These are phyloP conservation scores for Phytopythium sindhum DNA, from an alignment of 352 stramenopile species.

Conservation along the genomic window DNA sequence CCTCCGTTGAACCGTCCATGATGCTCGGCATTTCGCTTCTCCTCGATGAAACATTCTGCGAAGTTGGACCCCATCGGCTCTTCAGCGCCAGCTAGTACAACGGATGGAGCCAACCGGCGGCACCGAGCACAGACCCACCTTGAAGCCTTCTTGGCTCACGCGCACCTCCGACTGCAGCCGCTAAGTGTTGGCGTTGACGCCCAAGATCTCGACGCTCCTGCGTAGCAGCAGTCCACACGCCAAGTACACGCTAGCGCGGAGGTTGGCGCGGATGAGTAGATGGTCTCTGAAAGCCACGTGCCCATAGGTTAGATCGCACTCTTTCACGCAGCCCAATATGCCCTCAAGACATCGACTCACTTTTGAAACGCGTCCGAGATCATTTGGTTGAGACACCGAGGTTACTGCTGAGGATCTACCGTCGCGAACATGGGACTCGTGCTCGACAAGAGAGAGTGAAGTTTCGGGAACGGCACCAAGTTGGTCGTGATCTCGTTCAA, in stretches of 20 bases:
- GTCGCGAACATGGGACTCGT: constrained; percentile 61
- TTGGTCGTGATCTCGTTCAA: constrained; percentile 99
- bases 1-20: not conserved
- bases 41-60: not conserved
- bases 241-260: constrained; percentile 69
- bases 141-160: constrained; percentile 92
- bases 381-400: constrained; percentile 54
- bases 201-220: constrained; percentile 82
- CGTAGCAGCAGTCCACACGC: constrained; percentile 85
- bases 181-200: constrained; percentile 88
- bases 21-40: too few relatives aligned
- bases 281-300: constrained; percentile 39
- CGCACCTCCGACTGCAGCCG: constrained; percentile 71
- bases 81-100: constrained; percentile 22
- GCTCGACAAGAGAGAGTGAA: constrained; percentile 97
- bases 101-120: constrained; percentile 52
- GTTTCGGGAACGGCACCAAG: constrained; percentile 97
- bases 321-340: too few relatives aligned
- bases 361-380: constrained; percentile 65
- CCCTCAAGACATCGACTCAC: constrained; percentile 27
- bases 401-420: constrained; percentile 45
- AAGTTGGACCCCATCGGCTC: not conserved
- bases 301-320: constrained; percentile 4
- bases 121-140: constrained; percentile 74
- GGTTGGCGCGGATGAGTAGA: constrained; percentile 76